Evolutionary conservation across 2,329 filamentous ascomycete genomes (phyloP), one percentile per base, ranked within the genome.

Genomic region (Pseudogymnoascus sp.): DNA sequence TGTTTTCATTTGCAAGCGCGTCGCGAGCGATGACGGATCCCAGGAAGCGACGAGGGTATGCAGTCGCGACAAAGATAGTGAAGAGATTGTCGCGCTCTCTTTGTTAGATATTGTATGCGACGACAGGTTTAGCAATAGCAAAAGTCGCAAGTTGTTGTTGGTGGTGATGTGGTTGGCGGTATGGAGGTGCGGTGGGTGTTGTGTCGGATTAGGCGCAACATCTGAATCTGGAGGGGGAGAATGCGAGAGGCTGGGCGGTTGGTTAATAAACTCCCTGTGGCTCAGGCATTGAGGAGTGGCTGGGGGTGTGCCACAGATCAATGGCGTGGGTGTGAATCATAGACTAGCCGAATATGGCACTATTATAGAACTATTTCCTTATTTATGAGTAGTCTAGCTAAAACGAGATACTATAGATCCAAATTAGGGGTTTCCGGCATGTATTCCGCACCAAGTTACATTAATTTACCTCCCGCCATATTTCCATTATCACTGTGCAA

Each of bases 191-290:
- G 28, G 46, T 18, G 46, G 42, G 21, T 56, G 25, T 31, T 56
- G 25, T 34, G 46, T 56, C 46, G 28, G 28, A 56, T 56, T 56
- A 56, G 46, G 46, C 46, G 46, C 46, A 56, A 56, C 25, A 56
- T 34, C 62, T 59, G 64, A 65, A 53, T 63, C 65, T 62, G 46
- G 50, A 62, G 67, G 66, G 61, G 65, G 65, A 63, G 59, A 53
- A 63, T 34, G 44, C 12, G 46, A 66, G 62, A 65, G 64, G 59
- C 31, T 56, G 23, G 16, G 59, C 40, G 28, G 25, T 12, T 18
- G 38, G 28, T 21, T 42, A 21, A 42, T 28, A 25, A 69, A 67
- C 38, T 68, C 64, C 67, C 42, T 59, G 50, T 63, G 46, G 63
- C 64, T 25, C 21, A 25, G 23, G 18, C 42, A 50, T 12, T 25